Conservation (phyloP, 148 eudicot species). For the Dianthus caryophyllus region DNA sequence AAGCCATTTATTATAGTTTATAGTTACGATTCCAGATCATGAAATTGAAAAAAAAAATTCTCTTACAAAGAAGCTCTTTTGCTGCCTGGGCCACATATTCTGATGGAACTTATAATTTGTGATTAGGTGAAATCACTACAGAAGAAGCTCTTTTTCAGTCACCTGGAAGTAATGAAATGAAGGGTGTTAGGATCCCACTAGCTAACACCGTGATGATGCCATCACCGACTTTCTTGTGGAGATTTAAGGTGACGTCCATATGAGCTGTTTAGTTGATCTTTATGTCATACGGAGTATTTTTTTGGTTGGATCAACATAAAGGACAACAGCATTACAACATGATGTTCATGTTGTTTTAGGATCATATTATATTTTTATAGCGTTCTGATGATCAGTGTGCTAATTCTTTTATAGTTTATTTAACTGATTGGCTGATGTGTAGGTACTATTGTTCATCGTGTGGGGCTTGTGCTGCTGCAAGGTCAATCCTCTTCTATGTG, state of each 20-base stretch:
- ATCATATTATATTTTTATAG: background rate
- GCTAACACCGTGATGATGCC: conserved; percentile 63
- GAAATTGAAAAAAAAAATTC: too few species aligned
- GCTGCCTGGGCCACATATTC: background rate
- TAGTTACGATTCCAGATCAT: too few species aligned
- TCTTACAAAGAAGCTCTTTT: too few species aligned
- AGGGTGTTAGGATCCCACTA: conserved; percentile 58
- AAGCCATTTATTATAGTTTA: too few species aligned
- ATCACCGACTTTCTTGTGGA: conserved; percentile 80
- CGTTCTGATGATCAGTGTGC: conserved; percentile 3
- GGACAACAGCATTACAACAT: background rate
- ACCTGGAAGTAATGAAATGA: conserved; percentile 67
- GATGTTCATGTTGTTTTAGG: background rate
- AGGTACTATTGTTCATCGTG: conserved; percentile 69
- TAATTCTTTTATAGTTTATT: background rate
- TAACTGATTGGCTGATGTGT: conserved; percentile 26
- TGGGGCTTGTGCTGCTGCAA: conserved; percentile 92
- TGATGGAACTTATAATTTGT: conserved; percentile 18
- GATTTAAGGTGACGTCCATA: conserved; percentile 67
- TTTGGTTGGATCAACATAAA: background rate
- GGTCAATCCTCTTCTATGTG: conserved; percentile 34
- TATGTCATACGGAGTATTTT: background rate
- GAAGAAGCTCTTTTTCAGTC: conserved; percentile 45
- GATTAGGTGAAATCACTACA: conserved; percentile 31
- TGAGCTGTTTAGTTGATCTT: background rate